Evolutionary conservation across 2,329 filamentous ascomycete species (phyloP).

Genomic region (Neofusicoccum ribis): DNA sequence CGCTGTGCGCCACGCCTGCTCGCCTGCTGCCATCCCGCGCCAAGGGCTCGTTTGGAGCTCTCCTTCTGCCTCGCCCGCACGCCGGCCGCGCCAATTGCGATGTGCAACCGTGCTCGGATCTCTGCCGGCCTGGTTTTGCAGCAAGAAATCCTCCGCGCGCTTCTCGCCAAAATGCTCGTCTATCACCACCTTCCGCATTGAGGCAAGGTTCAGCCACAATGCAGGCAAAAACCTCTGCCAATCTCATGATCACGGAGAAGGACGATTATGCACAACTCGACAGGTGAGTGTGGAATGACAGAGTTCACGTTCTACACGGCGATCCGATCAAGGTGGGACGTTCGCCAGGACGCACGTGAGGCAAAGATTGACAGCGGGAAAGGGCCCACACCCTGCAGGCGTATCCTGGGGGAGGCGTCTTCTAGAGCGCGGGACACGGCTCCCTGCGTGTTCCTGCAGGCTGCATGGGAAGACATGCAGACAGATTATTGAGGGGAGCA

Average conservation of each 20-base stretch:
- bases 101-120: not conserved
- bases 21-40: slow-evolving; percentile 6
- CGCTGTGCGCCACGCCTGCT: not conserved
- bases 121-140: not conserved
- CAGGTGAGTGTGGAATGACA: slow-evolving; percentile 1
- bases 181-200: not conserved
- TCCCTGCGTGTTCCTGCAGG: slow-evolving; percentile 15
- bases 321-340: not conserved
- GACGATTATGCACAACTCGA: not conserved
- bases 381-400: slow-evolving; percentile 6
- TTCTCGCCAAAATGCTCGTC: not conserved
- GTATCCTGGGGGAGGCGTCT: not conserved
- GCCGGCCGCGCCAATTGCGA: not conserved
- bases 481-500: not conserved
- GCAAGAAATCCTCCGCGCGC: not conserved
- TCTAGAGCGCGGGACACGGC: slow-evolving; percentile 4
- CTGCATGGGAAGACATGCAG: slow-evolving; percentile 1
- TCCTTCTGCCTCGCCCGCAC: not conserved
- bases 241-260: slow-evolving; percentile 4
- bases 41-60: not conserved
- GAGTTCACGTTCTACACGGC: not conserved
- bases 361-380: slow-evolving; percentile 1
- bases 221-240: slow-evolving; percentile 3
- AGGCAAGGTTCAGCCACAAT: not conserved
- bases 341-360: not conserved